A percentile compares a stretch with the other conserved stretches of the same genome.
Conservation (phyloP, 1,284 basidiomycete species). For the Naganishia sp. region DNA sequence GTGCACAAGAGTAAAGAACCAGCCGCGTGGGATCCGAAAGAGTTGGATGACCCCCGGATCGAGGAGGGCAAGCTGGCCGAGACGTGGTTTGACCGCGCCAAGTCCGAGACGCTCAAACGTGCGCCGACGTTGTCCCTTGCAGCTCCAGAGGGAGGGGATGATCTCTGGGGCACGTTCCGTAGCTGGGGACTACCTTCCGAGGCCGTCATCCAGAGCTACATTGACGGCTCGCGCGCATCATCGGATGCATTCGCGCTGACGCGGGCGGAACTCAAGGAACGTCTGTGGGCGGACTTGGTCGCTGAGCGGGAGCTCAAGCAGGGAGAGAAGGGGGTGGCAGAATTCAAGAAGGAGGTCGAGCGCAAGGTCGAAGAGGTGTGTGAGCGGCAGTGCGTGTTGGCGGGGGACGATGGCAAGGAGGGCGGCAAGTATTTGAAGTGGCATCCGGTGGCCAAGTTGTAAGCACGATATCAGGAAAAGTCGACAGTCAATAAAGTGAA, state of each 20-base stretch:
- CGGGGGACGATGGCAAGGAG: constrained; percentile 16
- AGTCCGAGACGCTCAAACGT: constrained; percentile 55
- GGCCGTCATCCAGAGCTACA: constrained; percentile 40
- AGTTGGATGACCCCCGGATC: constrained; percentile 58
- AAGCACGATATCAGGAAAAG: background rate
- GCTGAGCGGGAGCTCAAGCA: constrained; percentile 39
- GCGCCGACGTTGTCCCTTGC: constrained; percentile 39
- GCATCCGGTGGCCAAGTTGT: constrained; percentile 27
- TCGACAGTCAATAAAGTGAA: background rate
- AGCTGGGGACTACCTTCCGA: constrained; percentile 51
- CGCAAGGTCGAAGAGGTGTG: constrained; percentile 42
- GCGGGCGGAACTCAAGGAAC: constrained; percentile 45
- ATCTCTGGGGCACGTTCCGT: constrained; percentile 50
- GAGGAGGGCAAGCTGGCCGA: constrained; percentile 59
- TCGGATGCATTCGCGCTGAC: constrained; percentile 52
- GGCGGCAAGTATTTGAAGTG: constrained; percentile 30
- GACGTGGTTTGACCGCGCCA: constrained; percentile 53
- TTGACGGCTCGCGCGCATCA: constrained; percentile 45
- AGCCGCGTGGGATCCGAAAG: constrained; percentile 61
- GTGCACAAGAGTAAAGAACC: constrained; percentile 61
- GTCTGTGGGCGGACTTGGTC: constrained; percentile 35
- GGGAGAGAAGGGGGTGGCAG: constrained; percentile 37
- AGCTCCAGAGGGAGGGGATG: constrained; percentile 35
- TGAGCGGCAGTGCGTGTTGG: constrained; percentile 40
- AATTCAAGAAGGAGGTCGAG: constrained; percentile 41